Evolutionary conservation across 495 filamentous ascomycete genomes (phyloP).

Genomic region (Mytilinidion resinicola): DNA sequence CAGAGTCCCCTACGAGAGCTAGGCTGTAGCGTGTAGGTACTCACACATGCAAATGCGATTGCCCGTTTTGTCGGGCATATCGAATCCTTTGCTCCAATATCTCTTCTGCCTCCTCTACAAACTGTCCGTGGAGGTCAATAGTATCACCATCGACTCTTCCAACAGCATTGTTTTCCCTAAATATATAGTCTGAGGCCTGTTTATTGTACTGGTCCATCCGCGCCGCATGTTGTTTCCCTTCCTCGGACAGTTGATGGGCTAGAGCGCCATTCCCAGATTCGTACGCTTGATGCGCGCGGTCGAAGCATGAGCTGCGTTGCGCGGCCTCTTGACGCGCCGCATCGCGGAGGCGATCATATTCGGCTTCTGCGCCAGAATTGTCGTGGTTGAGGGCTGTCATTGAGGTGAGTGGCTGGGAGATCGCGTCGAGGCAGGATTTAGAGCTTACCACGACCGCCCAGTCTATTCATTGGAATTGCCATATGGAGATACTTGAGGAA

Average conservation of each 20-base stretch:
- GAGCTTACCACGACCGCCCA: slow-evolving; percentile 53
- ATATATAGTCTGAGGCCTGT: slow-evolving; percentile 88
- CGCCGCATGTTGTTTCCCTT: slow-evolving; percentile 75
- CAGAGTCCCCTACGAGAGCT: background rate
- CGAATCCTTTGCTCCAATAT: slow-evolving; percentile 78
- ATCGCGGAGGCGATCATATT: slow-evolving; percentile 86
- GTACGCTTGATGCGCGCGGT: slow-evolving; percentile 77
- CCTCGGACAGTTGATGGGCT: slow-evolving; percentile 74
- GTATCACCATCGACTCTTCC: slow-evolving; percentile 67
- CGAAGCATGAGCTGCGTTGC: slow-evolving; percentile 69
- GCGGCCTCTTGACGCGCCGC: slow-evolving; percentile 72
- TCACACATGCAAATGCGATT: slow-evolving; percentile 70
- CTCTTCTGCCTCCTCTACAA: slow-evolving; percentile 87
- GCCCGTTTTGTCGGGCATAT: slow-evolving; percentile 61
- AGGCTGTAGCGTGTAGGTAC: slow-evolving; percentile 13
- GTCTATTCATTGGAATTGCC: slow-evolving; percentile 58
- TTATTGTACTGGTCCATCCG: slow-evolving; percentile 77
- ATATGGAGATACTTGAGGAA: slow-evolving; percentile 14
- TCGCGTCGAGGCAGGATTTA: background rate
- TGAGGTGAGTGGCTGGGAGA: no score
- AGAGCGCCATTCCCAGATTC: slow-evolving; percentile 65
- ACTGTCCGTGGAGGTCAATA: slow-evolving; percentile 92
- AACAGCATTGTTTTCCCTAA: slow-evolving; percentile 79
- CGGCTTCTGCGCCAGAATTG: slow-evolving; percentile 61
- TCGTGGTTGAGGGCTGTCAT: slow-evolving; percentile 73